Evolutionary conservation across 192 early-diverging fungal species (phyloP), one percentile per base, ranked within the genome.

Genomic region (Coemansia sp.): DNA sequence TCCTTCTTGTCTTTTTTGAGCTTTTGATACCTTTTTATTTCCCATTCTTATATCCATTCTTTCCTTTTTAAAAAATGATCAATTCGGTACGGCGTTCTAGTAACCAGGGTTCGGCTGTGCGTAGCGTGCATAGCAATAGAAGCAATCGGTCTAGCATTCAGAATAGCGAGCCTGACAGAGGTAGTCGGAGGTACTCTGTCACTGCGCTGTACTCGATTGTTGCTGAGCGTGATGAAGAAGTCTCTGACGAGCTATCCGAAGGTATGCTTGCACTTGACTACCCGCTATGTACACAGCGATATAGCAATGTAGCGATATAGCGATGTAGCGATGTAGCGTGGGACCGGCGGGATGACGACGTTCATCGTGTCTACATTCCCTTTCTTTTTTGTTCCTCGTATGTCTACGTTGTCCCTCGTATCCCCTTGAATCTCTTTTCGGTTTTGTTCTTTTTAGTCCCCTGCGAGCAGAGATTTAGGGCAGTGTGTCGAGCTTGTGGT

Each of bases 141-240:
- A 64, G 58, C 49, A 60, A 47, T 49, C 50, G 54, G 41, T 55
- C 47, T 3, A 47, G 58, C 9, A 50, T 40, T 23, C 5, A 32
- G 30, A 45, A 39, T 26, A 67, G 40, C 45, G 67, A 65, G n/a
- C 54, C 65, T 10, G 81, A 81, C 52, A 76, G 84, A 20, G 75
- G 72, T 47, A 82, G 80, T 41, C 79, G 84, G 41, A 78, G 86
- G 44, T 89, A 89, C 64, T 86, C 86, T 2, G 81, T 84, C 18
- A 81, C 69, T 17, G 81, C 81, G 18, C 75, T 89, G 14, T 89
- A 87, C 49, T 89, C 87, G 10, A 86, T 89, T 71, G 87, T 86
- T 8, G 89, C 93, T 14, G 91, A 95, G 64, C 91, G 91, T 62
- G 93, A 95, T 63, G 85, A 86, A 23, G 93, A 93, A 64, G 87